These are phyloP conservation scores for Zangia roseola DNA, from an alignment of 768 basidiomycete species.

Conservation along the genomic window DNA sequence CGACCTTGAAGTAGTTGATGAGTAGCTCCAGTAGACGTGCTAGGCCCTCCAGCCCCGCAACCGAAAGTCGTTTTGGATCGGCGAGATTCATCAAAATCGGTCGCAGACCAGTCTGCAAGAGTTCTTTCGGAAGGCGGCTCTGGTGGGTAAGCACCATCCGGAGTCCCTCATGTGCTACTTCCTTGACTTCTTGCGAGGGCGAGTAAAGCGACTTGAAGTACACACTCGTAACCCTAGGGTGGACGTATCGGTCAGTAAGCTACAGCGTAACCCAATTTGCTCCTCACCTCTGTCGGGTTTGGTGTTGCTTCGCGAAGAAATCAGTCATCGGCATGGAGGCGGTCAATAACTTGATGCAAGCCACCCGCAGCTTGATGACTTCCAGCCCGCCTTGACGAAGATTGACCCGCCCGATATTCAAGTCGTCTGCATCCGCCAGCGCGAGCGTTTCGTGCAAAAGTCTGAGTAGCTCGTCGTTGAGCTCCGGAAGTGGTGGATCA, in stretches of 20 bases:
- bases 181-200: constrained; percentile 84
- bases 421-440: constrained; percentile 92
- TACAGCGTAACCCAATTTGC: background rate
- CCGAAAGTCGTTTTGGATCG: constrained; percentile 91
- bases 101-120: constrained; percentile 91
- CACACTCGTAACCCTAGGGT: constrained; percentile 79
- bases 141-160: constrained; percentile 87
- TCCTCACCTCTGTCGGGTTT: constrained; percentile 79
- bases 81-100: constrained; percentile 98
- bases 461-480: constrained; percentile 89
- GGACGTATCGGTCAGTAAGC: constrained; percentile 4
- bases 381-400: constrained; percentile 77
- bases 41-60: constrained; percentile 89
- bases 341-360: constrained; percentile 89
- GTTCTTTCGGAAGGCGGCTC: constrained; percentile 88
- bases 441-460: constrained; percentile 92
- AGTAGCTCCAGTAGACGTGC: constrained; percentile 91
- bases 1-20: constrained; percentile 99
- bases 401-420: constrained; percentile 71
- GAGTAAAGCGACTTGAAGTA: constrained; percentile 99
- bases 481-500: constrained; percentile 84
- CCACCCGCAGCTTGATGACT: constrained; percentile 86
- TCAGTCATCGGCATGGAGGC: constrained; percentile 95
- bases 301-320: constrained; percentile 82
- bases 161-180: constrained; percentile 92